These are phyloP conservation scores for Penicillium fimorum DNA, from an alignment of 495 filamentous ascomycete genomes.

Conservation along the genomic window DNA sequence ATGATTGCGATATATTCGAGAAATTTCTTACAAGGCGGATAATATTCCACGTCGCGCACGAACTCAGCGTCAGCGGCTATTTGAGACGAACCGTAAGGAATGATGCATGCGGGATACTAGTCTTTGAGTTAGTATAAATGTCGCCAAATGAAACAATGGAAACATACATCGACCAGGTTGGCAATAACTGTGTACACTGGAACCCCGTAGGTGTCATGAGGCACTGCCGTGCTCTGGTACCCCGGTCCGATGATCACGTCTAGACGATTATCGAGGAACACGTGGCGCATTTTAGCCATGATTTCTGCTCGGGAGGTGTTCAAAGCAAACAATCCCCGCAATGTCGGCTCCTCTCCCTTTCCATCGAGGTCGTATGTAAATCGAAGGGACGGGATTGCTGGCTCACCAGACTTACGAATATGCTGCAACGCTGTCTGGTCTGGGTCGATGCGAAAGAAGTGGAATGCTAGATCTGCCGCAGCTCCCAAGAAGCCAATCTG, in stretches of 20 bases:
- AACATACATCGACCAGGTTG: conserved; percentile 52
- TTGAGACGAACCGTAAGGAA: conserved; percentile 18
- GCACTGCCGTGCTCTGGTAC: conserved; percentile 46
- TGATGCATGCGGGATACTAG: conserved; percentile 37
- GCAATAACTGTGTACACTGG: conserved; percentile 48
- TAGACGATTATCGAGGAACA: conserved; percentile 20
- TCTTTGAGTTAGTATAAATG: neutral
- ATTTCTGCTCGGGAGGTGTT: neutral
- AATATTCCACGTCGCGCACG: neutral
- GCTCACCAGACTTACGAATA: neutral
- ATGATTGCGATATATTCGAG: neutral
- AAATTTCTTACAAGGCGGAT: neutral
- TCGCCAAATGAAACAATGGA: neutral
- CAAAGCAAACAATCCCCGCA: neutral
- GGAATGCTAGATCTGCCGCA: neutral
- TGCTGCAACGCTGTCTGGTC: neutral
- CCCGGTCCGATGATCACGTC: conserved; percentile 49
- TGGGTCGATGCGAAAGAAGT: neutral
- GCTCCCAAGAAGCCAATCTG: neutral
- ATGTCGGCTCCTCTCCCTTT: neutral
- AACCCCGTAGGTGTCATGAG: conserved; percentile 48
- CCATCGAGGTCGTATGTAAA: neutral
- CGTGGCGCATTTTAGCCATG: neutral
- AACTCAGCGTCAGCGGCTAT: neutral
- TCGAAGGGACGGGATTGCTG: neutral